Base-by-base conservation (phyloP, 192 early-diverging fungal genomes). In the Backusella tuberculispora region DNA sequence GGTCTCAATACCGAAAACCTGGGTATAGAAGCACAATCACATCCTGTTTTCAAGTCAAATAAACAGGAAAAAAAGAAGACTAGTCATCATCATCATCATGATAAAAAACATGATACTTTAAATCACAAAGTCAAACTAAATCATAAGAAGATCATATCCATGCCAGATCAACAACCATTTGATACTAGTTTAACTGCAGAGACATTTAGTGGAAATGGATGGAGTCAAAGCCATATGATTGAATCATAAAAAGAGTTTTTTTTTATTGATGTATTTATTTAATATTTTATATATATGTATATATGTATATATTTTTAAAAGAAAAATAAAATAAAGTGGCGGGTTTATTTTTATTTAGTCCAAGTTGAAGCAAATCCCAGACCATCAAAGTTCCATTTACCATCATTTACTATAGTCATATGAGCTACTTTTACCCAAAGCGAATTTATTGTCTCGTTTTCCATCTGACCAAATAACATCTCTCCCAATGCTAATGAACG, bases 1-100 rank as follows among this genome's bases (percentile, higher is more conserved):
- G 93, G 93, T 26, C 93, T 90, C 46, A 79, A 80, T 46, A 75
- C 76, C 21, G 92, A 93, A 77, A 89, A 90, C 60, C 66, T 85
- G 6, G 83, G 75, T 24, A 53, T 80, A 5, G 74, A 72, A 8
- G 21, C 17, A 24, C 68, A 69, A 17, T 64, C 75, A 41, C 68
- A 69, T 69, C 68, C 68, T 1, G 44, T 69, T 1, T 42, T 44
- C 21, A 60, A 60, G 53, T 60, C 53, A n/a, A 8, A 0, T 60
- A 60, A 60, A 60, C 29, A 69, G 13, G 44, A 46, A 24, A 47
- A 47, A 14, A 69, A 69, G 26, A 69, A 69, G 21, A 4, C 34
- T 5, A 7, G 26, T 38, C 7, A 15, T 21, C 53, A 60, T 21
- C 53, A 60, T 4, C 21, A 26, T 60, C 21, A 60, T 24, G 53